Conservation (phyloP, 495 filamentous ascomycete genomes). For the Aspergillus cristatus region DNA sequence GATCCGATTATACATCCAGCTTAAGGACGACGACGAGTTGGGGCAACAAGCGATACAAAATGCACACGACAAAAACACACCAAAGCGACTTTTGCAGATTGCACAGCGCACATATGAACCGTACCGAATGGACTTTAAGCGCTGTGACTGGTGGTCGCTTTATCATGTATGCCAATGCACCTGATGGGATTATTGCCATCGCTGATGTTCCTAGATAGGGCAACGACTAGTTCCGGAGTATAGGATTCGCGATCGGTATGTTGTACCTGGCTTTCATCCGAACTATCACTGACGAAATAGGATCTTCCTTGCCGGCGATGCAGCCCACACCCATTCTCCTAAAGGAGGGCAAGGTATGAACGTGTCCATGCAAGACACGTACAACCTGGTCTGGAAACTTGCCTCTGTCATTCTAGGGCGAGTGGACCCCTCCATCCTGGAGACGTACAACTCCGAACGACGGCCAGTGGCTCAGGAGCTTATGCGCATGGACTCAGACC, state of each 20-base stretch:
- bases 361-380: slow-evolving; percentile 58
- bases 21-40: slow-evolving; percentile 30
- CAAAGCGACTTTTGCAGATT: too few relatives aligned
- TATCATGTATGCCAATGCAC: slow-evolving; percentile 9
- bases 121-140: slow-evolving; percentile 12
- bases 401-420: slow-evolving; percentile 48
- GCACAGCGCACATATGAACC: slow-evolving; percentile 15
- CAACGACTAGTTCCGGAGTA: slow-evolving; percentile 5
- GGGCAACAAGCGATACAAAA: not conserved
- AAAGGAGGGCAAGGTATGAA: slow-evolving; percentile 58
- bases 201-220: slow-evolving; percentile 3
- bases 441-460: slow-evolving; percentile 54
- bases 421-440: slow-evolving; percentile 40
- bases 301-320: slow-evolving; percentile 53
- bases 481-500: slow-evolving; percentile 48
- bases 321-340: slow-evolving; percentile 51
- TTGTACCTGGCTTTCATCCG: too few relatives aligned
- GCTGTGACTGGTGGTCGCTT: slow-evolving; percentile 20
- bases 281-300: slow-evolving; percentile 3
- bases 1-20: slow-evolving; percentile 61
- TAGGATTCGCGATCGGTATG: slow-evolving; percentile 7
- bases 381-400: slow-evolving; percentile 72
- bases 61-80: too few relatives aligned
- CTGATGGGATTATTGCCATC: too few relatives aligned
- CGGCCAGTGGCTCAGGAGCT: slow-evolving; percentile 52